Percentiles rank a stretch among this genome's conserved stretches.
phyloP scores from a whole-genome alignment of 352 stramenopile species.

The Phytophthora sansomeana region DNA sequence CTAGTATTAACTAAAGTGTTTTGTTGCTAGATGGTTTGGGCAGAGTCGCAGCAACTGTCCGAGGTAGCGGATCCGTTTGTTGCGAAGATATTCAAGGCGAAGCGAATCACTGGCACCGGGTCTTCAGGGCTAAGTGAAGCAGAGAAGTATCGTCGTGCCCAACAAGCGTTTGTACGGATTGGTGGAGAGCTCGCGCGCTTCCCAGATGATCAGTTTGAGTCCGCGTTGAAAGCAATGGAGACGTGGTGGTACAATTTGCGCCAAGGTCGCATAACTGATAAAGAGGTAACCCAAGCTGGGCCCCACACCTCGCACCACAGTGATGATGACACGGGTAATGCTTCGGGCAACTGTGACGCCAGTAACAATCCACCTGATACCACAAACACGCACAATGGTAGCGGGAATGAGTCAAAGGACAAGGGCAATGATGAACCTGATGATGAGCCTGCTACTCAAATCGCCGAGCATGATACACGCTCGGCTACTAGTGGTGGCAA shows the following conservation, averaged over 20 bases:
- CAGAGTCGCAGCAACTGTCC: too few relatives aligned
- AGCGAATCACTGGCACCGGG: neutral
- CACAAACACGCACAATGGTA: too few relatives aligned
- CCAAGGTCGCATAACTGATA: neutral
- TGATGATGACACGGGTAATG: too few relatives aligned
- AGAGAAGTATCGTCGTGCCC: conserved; percentile 12
- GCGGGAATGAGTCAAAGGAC: too few relatives aligned
- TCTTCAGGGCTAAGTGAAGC: neutral
- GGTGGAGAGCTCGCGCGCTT: conserved; percentile 8
- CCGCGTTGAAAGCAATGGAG: conserved; percentile 11
- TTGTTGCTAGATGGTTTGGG: neutral
- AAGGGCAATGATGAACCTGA: too few relatives aligned
- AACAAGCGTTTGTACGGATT: conserved; percentile 14
- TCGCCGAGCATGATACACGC: neutral
- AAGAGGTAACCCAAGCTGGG: neutral
- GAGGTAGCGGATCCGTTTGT: conserved; percentile 12
- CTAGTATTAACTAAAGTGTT: conserved; percentile 4
- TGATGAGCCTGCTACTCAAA: neutral
- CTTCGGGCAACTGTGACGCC: too few relatives aligned
- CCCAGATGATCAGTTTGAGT: conserved; percentile 2
- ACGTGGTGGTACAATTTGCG: conserved; percentile 21
- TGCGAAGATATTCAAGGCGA: conserved; percentile 4
- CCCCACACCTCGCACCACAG: too few relatives aligned
- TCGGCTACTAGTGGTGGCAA: too few relatives aligned
- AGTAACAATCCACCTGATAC: too few relatives aligned